phyloP scores from a whole-genome alignment of 2,329 filamentous ascomycete genomes.

The Alternaria hordeiaustralica region DNA sequence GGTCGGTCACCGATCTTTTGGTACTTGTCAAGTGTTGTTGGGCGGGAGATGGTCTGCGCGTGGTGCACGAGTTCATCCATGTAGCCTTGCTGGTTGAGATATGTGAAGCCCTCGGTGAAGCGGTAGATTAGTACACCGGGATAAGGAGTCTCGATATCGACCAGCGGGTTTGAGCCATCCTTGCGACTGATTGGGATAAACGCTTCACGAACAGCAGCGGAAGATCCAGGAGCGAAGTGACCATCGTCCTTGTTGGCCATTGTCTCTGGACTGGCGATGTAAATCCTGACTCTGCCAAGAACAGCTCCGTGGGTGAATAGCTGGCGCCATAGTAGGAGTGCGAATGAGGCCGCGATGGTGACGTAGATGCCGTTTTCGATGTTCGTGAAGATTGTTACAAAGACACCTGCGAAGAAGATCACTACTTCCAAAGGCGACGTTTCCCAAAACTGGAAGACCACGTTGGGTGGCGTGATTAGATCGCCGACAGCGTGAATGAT shows the following conservation, averaged over 20 bases:
- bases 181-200: slow-evolving; percentile 77
- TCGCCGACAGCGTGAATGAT: slow-evolving; percentile 97
- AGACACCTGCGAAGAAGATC: slow-evolving; percentile 91
- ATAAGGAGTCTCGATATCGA: slow-evolving; percentile 80
- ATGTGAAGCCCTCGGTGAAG: slow-evolving; percentile 95
- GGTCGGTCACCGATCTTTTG: slow-evolving; percentile 69
- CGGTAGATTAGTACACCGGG: slow-evolving; percentile 96
- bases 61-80: slow-evolving; percentile 68
- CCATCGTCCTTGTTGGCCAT: slow-evolving; percentile 57
- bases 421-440: slow-evolving; percentile 88
- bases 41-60: slow-evolving; percentile 69
- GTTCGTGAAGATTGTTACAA: slow-evolving; percentile 84
- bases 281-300: slow-evolving; percentile 76
- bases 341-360: slow-evolving; percentile 78
- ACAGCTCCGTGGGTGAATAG: slow-evolving; percentile 84
- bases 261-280: slow-evolving; percentile 81
- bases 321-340: slow-evolving; percentile 81
- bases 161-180: slow-evolving; percentile 88
- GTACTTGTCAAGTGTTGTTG: slow-evolving; percentile 74
- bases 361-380: slow-evolving; percentile 95
- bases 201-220: slow-evolving; percentile 32
- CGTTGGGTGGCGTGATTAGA: slow-evolving; percentile 88
- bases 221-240: slow-evolving; percentile 13
- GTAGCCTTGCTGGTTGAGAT: slow-evolving; percentile 89
- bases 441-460: slow-evolving; percentile 93